Percentiles rank a stretch among this genome's conserved stretches.
Conservation (phyloP, 805 yeast species). For the Wickerhamiella qilinensis region DNA sequence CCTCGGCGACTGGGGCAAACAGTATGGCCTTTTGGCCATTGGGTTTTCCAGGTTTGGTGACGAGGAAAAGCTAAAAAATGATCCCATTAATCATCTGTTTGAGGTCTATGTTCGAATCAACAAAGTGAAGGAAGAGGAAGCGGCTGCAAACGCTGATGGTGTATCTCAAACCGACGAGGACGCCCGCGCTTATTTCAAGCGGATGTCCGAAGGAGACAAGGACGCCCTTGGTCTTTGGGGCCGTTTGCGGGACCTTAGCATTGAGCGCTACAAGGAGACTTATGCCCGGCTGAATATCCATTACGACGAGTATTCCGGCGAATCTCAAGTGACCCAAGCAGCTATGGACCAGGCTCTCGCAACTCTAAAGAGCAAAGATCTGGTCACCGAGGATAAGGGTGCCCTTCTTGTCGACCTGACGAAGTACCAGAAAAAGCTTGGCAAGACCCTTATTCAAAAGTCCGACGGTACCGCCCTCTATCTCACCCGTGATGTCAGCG, state of each 20-base stretch:
- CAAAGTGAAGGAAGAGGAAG: slow-evolving; percentile 52
- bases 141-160: slow-evolving; percentile 38
- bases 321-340: slow-evolving; percentile 75
- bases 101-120: slow-evolving; percentile 84
- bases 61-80: slow-evolving; percentile 48
- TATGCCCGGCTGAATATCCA: slow-evolving; percentile 83
- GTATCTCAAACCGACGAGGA: slow-evolving; percentile 49
- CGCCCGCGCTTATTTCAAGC: slow-evolving; percentile 77
- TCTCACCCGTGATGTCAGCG: slow-evolving; percentile 92
- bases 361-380: slow-evolving; percentile 45
- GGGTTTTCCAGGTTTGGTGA: slow-evolving; percentile 79
- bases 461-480: slow-evolving; percentile 91
- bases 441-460: slow-evolving; percentile 83
- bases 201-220: slow-evolving; percentile 88
- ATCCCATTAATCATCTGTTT: slow-evolving; percentile 89
- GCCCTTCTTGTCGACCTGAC: slow-evolving; percentile 78
- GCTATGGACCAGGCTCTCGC: slow-evolving; percentile 51
- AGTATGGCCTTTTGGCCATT: slow-evolving; percentile 87
- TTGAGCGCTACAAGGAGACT: slow-evolving; percentile 69
- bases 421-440: slow-evolving; percentile 74
- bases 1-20: slow-evolving; percentile 99
- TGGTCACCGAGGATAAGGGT: slow-evolving; percentile 77
- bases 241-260: slow-evolving; percentile 79
- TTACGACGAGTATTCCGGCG: slow-evolving; percentile 86
- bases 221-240: slow-evolving; percentile 65